Evolutionary conservation across 805 yeast species (phyloP).

Genomic region (Wickerhamiella brachini): DNA sequence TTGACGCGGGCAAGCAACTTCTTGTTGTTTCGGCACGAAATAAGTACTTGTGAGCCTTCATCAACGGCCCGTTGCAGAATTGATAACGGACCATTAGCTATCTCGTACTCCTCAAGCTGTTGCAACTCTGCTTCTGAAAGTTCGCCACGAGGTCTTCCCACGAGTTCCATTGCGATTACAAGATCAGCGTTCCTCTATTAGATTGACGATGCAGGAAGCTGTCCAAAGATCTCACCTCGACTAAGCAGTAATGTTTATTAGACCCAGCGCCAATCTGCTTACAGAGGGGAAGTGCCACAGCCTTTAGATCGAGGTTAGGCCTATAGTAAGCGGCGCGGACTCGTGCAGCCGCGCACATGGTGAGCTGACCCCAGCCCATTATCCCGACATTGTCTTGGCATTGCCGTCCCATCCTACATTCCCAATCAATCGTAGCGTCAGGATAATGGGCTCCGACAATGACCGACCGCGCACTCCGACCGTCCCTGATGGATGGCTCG

Average conservation of each 20-base stretch:
- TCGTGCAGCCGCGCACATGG: neutral
- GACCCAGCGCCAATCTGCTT: no score
- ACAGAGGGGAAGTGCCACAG: no score
- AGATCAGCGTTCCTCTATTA: no score
- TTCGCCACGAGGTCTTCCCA: conserved; percentile 49
- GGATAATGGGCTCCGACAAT: neutral
- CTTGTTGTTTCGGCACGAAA: conserved; percentile 86
- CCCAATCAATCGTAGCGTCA: neutral
- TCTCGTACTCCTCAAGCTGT: conserved; percentile 78
- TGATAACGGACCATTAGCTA: conserved; percentile 80
- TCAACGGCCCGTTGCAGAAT: conserved; percentile 73
- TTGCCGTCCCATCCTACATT: neutral
- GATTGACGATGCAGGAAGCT: no score
- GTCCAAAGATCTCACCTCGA: no score
- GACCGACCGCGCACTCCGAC: conserved; percentile 12
- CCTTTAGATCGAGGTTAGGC: no score
- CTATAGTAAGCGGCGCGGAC: no score
- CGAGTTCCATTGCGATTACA: neutral
- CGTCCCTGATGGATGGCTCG: conserved; percentile 26
- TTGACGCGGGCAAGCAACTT: conserved; percentile 79
- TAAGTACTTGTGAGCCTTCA: conserved; percentile 61
- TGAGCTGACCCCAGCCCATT: neutral
- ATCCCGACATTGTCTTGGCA: neutral
- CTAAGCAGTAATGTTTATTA: no score
- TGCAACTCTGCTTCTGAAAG: conserved; percentile 66